These are phyloP conservation scores for Torulaspora indica DNA, from an alignment of 805 yeast genomes.

Conservation along the genomic window DNA sequence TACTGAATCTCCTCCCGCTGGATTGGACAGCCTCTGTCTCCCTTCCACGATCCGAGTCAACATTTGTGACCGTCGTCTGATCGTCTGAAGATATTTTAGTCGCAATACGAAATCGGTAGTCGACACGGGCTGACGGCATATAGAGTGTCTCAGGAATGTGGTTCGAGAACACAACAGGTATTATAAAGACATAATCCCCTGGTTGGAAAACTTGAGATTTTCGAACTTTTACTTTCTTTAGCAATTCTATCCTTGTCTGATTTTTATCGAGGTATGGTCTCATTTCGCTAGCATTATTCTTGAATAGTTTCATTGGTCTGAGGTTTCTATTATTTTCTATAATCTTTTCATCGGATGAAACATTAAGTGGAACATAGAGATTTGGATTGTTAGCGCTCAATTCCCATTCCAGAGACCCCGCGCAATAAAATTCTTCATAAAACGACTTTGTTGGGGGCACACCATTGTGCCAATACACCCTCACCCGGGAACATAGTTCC, in stretches of 20 bases:
- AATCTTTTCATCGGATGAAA: conserved; percentile 22
- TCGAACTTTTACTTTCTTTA: conserved; percentile 8
- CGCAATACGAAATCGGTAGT: conserved; percentile 20
- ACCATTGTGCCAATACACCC: conserved; percentile 51
- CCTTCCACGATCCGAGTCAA: conserved; percentile 1
- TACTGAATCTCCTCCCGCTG: conserved; percentile 11
- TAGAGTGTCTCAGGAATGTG: conserved; percentile 51
- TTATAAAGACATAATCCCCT: conserved; percentile 64
- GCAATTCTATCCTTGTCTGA: conserved; percentile 13
- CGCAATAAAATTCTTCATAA: conserved; percentile 44
- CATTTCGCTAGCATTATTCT: conserved; percentile 12
- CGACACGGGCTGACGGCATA: conserved; percentile 36
- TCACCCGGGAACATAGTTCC: conserved; percentile 42
- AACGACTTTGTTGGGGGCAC: conserved; percentile 45
- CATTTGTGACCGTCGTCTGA: not conserved
- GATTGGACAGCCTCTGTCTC: conserved; percentile 16
- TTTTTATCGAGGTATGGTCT: conserved; percentile 22
- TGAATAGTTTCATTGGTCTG: conserved; percentile 20
- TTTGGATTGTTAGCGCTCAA: conserved; percentile 42
- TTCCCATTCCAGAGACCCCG: conserved; percentile 49
- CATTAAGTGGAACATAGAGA: conserved; percentile 36
- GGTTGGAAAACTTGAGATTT: conserved; percentile 39
- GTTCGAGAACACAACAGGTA: conserved; percentile 59
- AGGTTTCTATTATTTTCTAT: conserved; percentile 24
- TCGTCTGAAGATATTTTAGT: conserved; percentile 14